These are phyloP conservation scores for Amanita pseudoporphyria DNA, from an alignment of 768 basidiomycete species.

Conservation along the genomic window DNA sequence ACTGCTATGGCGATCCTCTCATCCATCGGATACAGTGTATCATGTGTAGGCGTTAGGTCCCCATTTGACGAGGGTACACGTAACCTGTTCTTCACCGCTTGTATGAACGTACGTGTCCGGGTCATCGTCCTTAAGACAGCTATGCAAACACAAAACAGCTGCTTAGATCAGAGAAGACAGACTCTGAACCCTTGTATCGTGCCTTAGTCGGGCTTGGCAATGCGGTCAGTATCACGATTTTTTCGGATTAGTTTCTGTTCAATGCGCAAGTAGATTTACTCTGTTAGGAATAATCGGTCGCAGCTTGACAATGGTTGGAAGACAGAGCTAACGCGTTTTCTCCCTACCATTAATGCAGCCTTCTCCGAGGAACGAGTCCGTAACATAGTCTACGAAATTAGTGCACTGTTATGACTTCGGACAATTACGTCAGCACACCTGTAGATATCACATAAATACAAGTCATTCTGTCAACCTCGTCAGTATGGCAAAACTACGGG, in stretches of 20 bases:
- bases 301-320: slow-evolving; percentile 30
- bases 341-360: slow-evolving; percentile 27
- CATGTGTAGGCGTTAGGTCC: slow-evolving; percentile 43
- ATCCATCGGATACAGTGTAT: slow-evolving; percentile 37
- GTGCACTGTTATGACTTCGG: slow-evolving; percentile 25
- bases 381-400: slow-evolving; percentile 40
- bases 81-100: slow-evolving; percentile 32
- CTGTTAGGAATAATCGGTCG: slow-evolving; percentile 27
- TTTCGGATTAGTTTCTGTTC: neutral
- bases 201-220: slow-evolving; percentile 68
- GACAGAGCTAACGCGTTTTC: slow-evolving; percentile 28
- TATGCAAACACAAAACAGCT: slow-evolving; percentile 23
- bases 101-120: slow-evolving; percentile 32
- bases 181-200: slow-evolving; percentile 66
- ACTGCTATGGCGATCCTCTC: slow-evolving; percentile 7
- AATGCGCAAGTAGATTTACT: slow-evolving; percentile 34
- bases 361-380: slow-evolving; percentile 55
- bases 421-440: slow-evolving; percentile 12
- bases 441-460: neutral
- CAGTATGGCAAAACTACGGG: slow-evolving; percentile 13
- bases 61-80: slow-evolving; percentile 30
- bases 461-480: neutral
- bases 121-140: neutral
- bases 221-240: slow-evolving; percentile 33
- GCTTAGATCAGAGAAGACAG: slow-evolving; percentile 38